Evolutionary conservation across 495 filamentous ascomycete species (phyloP).

Genomic region (Lichina pygmaea): DNA sequence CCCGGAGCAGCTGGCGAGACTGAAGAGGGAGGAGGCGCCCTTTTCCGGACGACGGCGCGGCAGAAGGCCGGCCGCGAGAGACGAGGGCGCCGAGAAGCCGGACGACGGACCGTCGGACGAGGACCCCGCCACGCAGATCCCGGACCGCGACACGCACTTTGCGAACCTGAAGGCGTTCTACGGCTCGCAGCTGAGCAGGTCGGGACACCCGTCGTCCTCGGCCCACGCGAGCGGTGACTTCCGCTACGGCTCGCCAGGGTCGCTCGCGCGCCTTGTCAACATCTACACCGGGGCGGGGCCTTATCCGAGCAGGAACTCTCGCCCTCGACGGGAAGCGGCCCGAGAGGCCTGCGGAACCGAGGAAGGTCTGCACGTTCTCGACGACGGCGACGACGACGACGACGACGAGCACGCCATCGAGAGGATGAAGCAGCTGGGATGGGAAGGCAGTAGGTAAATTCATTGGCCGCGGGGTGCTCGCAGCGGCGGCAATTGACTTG

Average conservation of each 20-base stretch:
- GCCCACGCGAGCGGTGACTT: conserved; percentile 17
- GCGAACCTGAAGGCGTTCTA: conserved; percentile 14
- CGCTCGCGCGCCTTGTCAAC: conserved; percentile 70
- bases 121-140: background rate
- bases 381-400: conserved; percentile 4
- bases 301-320: conserved; percentile 33
- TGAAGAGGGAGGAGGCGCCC: conserved; percentile 16
- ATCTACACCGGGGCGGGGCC: conserved; percentile 43
- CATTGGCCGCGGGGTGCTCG: no score
- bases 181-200: conserved; percentile 30
- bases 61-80: background rate
- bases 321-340: conserved; percentile 40
- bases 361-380: conserved; percentile 3
- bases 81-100: background rate
- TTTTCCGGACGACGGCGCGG: background rate
- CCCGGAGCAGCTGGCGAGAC: conserved; percentile 27
- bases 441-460: conserved; percentile 5
- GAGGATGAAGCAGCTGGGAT: conserved; percentile 6
- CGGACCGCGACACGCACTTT: conserved; percentile 9
- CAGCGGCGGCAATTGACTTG: no score
- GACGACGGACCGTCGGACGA: background rate
- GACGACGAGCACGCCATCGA: conserved; percentile 7
- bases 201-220: conserved; percentile 15
- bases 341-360: conserved; percentile 29
- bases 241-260: conserved; percentile 50